Base-by-base conservation (phyloP, 345 rosid species). In the Lumnitzera littorea region DNA sequence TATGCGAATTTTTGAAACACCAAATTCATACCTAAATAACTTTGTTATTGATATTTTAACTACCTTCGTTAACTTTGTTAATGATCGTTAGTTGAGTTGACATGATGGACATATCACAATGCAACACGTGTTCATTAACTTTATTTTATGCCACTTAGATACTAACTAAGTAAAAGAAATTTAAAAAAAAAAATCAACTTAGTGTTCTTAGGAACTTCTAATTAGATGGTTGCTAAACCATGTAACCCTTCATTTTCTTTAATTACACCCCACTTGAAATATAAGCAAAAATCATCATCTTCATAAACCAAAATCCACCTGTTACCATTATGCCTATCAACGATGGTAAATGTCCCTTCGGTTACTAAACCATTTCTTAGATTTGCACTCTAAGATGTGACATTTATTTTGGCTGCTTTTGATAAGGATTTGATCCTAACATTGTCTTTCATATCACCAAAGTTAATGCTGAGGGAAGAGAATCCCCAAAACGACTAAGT, bases 351-450 rank as follows among this genome's bases (percentile, higher is more conserved):
- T 12, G 88, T 78, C 49, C 86, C 91, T 61, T 78, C 84, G 8
- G 80, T 82, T 50, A 85, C 53, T 24, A 80, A 68, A 66, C 76
- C 91, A 48, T 78, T 74, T 56, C 83, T 82, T 1, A 86, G 86
- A 60, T 82, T 74, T 0, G 84, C 76, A 25, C 84, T 80, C 82
- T 77, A 85, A 50, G 78, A 85, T 9, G 71, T 73, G 54, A 77
- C 82, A 16, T 71, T 76, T 43, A 63, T 64, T 59, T 20, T 70
- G 46, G 78, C 83, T 25, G 81, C 86, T 48, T 49, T 75, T 41
- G 55, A 59, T 64, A 78, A 82, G 3, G 79, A 63, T 15, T 84
- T 72, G 5, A 53, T 54, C 17, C 57, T 15, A 15, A 79, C 55
- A 60, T 78, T 82, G 56, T 76, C 52, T 46, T 80, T 68, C n/a